These are phyloP conservation scores for Psophocarpus tetragonolobus DNA, from an alignment of 306 rosid species.

Conservation along the genomic window DNA sequence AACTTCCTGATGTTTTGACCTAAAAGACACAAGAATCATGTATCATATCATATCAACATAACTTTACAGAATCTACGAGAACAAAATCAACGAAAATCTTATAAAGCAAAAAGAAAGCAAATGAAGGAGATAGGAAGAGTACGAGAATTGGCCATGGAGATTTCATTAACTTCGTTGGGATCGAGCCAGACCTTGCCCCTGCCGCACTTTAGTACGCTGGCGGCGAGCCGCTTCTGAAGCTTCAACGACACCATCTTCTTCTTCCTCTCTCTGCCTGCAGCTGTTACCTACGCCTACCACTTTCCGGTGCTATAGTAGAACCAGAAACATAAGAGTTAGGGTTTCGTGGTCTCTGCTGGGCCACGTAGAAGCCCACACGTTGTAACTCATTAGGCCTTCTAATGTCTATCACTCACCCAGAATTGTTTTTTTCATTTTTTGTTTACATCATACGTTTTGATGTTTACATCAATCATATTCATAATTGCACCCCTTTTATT, in stretches of 20 bases:
- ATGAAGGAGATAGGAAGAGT: slow-evolving; percentile 26
- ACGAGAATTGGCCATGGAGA: slow-evolving; percentile 99
- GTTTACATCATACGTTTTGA: too few species aligned
- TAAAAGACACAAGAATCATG: slow-evolving; percentile 27
- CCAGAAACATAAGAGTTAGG: not conserved
- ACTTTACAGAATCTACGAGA: not conserved
- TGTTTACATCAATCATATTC: too few species aligned
- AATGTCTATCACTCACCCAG: too few species aligned
- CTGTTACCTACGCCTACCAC: not conserved
- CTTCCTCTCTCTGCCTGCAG: not conserved
- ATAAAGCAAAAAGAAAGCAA: slow-evolving; percentile 4
- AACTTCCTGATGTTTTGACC: slow-evolving; percentile 90
- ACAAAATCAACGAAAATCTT: not conserved
- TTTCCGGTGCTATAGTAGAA: not conserved
- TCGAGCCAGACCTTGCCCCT: slow-evolving; percentile 95
- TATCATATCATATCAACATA: too few species aligned
- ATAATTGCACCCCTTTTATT: too few species aligned
- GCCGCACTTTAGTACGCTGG: slow-evolving; percentile 95
- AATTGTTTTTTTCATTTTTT: too few species aligned
- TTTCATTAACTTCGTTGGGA: slow-evolving; percentile 88
- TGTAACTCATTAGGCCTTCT: not conserved
- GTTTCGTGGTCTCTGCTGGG: not conserved
- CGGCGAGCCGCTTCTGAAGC: slow-evolving; percentile 95
- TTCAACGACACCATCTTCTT: slow-evolving; percentile 78
- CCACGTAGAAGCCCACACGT: not conserved